These are phyloP conservation scores for Hypoxylon rubiginosum DNA, from an alignment of 2,329 filamentous ascomycete species.

Conservation along the genomic window DNA sequence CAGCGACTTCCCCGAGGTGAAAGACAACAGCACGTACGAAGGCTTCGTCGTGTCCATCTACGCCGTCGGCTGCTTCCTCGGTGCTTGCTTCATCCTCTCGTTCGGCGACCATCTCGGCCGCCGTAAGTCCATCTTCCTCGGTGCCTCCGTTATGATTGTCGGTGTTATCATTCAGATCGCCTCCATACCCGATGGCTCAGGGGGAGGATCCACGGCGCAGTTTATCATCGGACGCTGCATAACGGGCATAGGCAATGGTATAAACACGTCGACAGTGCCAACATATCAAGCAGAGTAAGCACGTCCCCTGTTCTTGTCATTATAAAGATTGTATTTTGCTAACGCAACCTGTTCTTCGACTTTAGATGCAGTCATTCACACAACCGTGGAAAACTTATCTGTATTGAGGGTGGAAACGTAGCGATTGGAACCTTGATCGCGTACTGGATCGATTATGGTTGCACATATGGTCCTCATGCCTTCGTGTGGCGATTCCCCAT, in stretches of 20 bases:
- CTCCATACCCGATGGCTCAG: conserved; percentile 59
- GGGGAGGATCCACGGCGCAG: conserved; percentile 59
- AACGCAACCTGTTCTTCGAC: conserved; percentile 21
- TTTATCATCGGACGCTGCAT: conserved; percentile 64
- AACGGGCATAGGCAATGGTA: conserved; percentile 65
- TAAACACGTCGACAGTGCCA: conserved; percentile 62
- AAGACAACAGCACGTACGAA: conserved; percentile 51
- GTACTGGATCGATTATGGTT: conserved; percentile 60
- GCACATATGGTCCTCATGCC: conserved; percentile 50
- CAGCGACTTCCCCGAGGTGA: conserved; percentile 51
- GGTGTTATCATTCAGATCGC: conserved; percentile 68
- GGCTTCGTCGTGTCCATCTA: conserved; percentile 59
- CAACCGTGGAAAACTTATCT: conserved; percentile 72
- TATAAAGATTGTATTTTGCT: conserved; percentile 13
- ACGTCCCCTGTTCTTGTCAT: neutral
- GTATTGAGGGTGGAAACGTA: conserved; percentile 64
- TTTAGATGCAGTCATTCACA: conserved; percentile 58
- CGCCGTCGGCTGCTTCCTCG: conserved; percentile 59
- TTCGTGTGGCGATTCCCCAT: conserved; percentile 58
- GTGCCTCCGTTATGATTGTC: conserved; percentile 66
- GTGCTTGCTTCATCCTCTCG: conserved; percentile 56
- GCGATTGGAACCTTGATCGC: conserved; percentile 59
- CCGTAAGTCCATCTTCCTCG: conserved; percentile 66
- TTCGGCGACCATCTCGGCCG: conserved; percentile 68
- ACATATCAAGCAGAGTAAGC: conserved; percentile 57